Evolutionary conservation across 1,284 basidiomycete genomes (phyloP).

Genomic region (Heterobasidion occidentale): DNA sequence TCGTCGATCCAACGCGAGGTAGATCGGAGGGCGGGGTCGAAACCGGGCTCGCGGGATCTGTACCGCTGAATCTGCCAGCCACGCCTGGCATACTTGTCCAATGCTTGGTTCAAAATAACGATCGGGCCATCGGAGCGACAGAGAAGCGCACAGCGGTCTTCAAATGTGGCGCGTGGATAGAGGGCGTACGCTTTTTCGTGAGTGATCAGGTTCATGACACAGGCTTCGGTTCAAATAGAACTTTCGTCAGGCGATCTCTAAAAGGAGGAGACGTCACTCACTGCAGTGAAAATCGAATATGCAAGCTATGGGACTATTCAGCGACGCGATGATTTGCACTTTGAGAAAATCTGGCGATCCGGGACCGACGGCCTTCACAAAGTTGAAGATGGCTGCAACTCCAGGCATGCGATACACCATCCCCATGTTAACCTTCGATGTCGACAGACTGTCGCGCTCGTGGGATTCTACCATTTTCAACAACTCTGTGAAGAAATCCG

Average conservation of each 20-base stretch:
- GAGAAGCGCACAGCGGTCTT: slow-evolving; percentile 9
- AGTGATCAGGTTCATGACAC: slow-evolving; percentile 37
- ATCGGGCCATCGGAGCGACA: slow-evolving; percentile 1
- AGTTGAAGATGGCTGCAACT: too few species aligned
- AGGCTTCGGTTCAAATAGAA: slow-evolving; percentile 20
- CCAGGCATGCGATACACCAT: slow-evolving; percentile 7
- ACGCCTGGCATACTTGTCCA: slow-evolving; percentile 19
- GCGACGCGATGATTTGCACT: slow-evolving; percentile 28
- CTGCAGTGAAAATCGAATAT: slow-evolving; percentile 38
- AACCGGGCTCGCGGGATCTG: not conserved
- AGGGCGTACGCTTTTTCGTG: slow-evolving; percentile 24
- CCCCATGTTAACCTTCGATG: slow-evolving; percentile 3
- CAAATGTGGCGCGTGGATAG: slow-evolving; percentile 27
- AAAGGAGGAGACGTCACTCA: slow-evolving; percentile 16
- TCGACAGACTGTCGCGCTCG: not conserved
- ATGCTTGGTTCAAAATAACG: slow-evolving; percentile 1
- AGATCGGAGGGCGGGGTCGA: slow-evolving; percentile 2
- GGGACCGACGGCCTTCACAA: too few species aligned
- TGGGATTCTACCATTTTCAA: not conserved
- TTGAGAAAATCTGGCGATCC: slow-evolving; percentile 9
- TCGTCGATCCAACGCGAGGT: slow-evolving; percentile 20
- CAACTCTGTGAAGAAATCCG: not conserved
- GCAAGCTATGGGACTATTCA: slow-evolving; percentile 20
- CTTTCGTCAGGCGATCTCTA: not conserved
- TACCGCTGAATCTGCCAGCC: slow-evolving; percentile 17